Conservation (phyloP, 495 filamentous ascomycete genomes). For the Parathielavia hyrcaniae region DNA sequence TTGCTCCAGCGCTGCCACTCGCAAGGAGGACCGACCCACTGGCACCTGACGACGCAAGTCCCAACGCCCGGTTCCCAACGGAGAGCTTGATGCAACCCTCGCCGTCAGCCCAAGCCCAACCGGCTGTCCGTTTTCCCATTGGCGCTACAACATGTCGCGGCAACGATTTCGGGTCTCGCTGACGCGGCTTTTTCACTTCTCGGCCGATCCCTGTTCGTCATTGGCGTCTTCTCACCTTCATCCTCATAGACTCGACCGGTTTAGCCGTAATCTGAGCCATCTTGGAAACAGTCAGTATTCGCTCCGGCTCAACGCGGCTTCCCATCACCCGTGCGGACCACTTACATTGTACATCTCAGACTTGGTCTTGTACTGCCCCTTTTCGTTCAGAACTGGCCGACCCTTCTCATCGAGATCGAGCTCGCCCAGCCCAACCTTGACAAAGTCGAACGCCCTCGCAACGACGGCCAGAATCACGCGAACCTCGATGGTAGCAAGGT, state of each 20-base stretch:
- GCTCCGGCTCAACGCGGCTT: not conserved
- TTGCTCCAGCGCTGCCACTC: too few species aligned
- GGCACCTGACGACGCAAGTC: too few species aligned
- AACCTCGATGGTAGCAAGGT: slow-evolving; percentile 45
- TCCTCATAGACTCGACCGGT: slow-evolving; percentile 33
- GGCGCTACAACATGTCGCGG: not conserved
- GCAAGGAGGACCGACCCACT: too few species aligned
- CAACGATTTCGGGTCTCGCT: too few species aligned
- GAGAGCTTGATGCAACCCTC: too few species aligned
- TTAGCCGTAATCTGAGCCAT: slow-evolving; percentile 35
- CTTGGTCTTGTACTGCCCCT: slow-evolving; percentile 39
- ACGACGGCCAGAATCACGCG: slow-evolving; percentile 36
- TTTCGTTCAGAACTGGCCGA: slow-evolving; percentile 30
- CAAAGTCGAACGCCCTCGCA: slow-evolving; percentile 39
- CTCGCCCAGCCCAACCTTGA: slow-evolving; percentile 44
- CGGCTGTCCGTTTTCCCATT: not conserved
- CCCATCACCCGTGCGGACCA: not conserved
- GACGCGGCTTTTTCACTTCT: not conserved
- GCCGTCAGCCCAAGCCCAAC: too few species aligned
- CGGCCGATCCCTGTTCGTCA: not conserved
- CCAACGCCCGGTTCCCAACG: too few species aligned
- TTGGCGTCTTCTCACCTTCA: slow-evolving; percentile 28
- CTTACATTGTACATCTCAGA: slow-evolving; percentile 45
- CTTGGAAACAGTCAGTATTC: slow-evolving; percentile 16
- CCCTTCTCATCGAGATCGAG: slow-evolving; percentile 35